Evolutionary conservation across 2,329 filamentous ascomycete species (phyloP).

Genomic region (Clarireedia monteithiana): DNA sequence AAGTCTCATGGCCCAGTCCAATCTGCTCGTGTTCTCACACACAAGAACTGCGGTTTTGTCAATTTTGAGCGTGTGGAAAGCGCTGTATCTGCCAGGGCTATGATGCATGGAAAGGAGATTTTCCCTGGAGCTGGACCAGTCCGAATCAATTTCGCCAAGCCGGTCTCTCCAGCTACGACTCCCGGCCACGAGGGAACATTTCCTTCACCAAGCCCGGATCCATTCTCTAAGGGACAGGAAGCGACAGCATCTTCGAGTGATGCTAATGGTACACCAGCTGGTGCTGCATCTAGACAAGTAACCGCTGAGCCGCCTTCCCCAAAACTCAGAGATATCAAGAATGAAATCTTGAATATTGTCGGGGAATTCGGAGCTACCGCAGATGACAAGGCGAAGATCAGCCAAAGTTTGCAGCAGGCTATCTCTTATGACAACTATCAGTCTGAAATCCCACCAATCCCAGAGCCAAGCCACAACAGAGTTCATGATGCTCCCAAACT

Average conservation of each 20-base stretch:
- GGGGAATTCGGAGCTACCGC: constrained; percentile 79
- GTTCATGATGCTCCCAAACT: constrained; percentile 91
- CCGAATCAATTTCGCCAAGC: constrained; percentile 95
- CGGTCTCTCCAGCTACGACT: constrained; percentile 80
- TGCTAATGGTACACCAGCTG: constrained; percentile 31
- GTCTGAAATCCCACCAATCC: constrained; percentile 81
- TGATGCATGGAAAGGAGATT: constrained; percentile 94
- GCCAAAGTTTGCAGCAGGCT: constrained; percentile 64
- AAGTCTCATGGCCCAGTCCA: constrained; percentile 85
- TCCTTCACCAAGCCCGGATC: constrained; percentile 86
- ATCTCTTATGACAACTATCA: constrained; percentile 66
- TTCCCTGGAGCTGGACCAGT: constrained; percentile 94
- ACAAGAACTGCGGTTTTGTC: constrained; percentile 98
- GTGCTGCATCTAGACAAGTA: constrained; percentile 34
- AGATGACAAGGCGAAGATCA: constrained; percentile 68
- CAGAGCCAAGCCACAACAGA: constrained; percentile 80
- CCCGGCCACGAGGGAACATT: constrained; percentile 83
- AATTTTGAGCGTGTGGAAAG: constrained; percentile 92
- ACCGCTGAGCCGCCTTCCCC: constrained; percentile 57
- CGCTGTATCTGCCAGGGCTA: constrained; percentile 78
- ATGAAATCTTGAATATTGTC: constrained; percentile 79
- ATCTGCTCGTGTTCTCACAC: constrained; percentile 86
- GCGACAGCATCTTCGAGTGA: constrained; percentile 35
- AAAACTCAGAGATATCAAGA: constrained; percentile 67
- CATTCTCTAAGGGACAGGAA: constrained; percentile 53